These are phyloP conservation scores for Tricholoma matsutake DNA, from an alignment of 768 basidiomycete species.

Conservation along the genomic window DNA sequence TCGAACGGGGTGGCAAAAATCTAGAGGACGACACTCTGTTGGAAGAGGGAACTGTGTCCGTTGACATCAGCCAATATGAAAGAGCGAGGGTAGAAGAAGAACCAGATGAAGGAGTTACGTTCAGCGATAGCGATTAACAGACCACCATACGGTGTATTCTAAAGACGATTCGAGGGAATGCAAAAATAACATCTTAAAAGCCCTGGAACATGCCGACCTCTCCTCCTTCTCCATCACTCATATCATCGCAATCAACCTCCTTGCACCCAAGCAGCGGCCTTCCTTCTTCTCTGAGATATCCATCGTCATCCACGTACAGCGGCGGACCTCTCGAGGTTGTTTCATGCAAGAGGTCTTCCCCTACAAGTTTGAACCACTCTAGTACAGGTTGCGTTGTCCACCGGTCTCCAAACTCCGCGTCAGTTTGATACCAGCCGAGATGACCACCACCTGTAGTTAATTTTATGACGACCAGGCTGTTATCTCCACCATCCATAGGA, in stretches of 20 bases:
- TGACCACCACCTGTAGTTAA: slow-evolving; percentile 70
- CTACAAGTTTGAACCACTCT: slow-evolving; percentile 64
- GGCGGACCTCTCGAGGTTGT: slow-evolving; percentile 24
- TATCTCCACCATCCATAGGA: slow-evolving; percentile 53
- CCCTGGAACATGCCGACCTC: slow-evolving; percentile 60
- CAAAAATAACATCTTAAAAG: slow-evolving; percentile 21
- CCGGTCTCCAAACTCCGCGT: slow-evolving; percentile 39
- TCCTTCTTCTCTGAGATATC: slow-evolving; percentile 59
- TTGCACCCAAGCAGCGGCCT: slow-evolving; percentile 55
- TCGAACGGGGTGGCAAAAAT: slow-evolving; percentile 70
- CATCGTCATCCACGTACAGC: slow-evolving; percentile 49
- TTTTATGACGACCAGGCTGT: slow-evolving; percentile 54
- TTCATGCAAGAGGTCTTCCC: slow-evolving; percentile 46
- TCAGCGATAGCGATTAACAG: slow-evolving; percentile 83
- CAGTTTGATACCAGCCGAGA: slow-evolving; percentile 74
- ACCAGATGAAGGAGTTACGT: slow-evolving; percentile 64
- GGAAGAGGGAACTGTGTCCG: slow-evolving; percentile 85
- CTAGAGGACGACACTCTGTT: slow-evolving; percentile 77
- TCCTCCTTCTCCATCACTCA: slow-evolving; percentile 51
- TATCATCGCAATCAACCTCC: slow-evolving; percentile 48
- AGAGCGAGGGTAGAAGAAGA: slow-evolving; percentile 61
- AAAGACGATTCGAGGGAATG: neutral
- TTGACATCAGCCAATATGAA: slow-evolving; percentile 89
- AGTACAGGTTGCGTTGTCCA: slow-evolving; percentile 74
- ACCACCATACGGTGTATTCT: neutral